Percentiles rank a stretch among this genome's conserved stretches.
These are phyloP conservation scores for Tillandsia fasciculata DNA, from an alignment of 176 grass and related monocot species.

Conservation along the genomic window DNA sequence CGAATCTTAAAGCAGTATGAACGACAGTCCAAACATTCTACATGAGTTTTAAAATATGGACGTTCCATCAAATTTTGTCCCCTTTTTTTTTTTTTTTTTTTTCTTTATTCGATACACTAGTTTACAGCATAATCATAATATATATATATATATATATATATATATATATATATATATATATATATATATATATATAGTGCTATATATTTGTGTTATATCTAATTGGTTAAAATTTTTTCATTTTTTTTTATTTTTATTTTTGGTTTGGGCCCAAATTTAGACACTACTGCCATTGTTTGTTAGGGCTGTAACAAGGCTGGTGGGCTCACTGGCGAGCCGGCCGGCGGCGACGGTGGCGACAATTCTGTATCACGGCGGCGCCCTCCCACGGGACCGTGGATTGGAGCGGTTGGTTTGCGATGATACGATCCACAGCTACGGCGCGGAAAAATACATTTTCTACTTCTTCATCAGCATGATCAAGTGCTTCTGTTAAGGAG, in stretches of 20 bases:
- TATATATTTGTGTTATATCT: not conserved
- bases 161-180: not conserved
- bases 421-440: slow-evolving; percentile 31
- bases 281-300: slow-evolving; percentile 41
- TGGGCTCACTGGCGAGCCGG: slow-evolving; percentile 31
- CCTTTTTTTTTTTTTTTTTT: too few species aligned
- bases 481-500: slow-evolving; percentile 32
- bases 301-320: slow-evolving; percentile 32
- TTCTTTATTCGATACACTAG: too few species aligned
- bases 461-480: slow-evolving; percentile 45
- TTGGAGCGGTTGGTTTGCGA: slow-evolving; percentile 59
- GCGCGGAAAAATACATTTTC: slow-evolving; percentile 41
- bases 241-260: not conserved
- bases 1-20: too few species aligned
- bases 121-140: too few species aligned
- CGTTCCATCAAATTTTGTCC: too few species aligned
- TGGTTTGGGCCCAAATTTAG: slow-evolving; percentile 2
- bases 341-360: slow-evolving; percentile 45
- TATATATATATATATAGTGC: not conserved
- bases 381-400: slow-evolving; percentile 46
- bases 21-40: too few species aligned
- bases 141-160: not conserved
- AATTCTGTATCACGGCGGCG: slow-evolving; percentile 54
- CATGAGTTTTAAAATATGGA: too few species aligned
- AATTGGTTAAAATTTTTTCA: not conserved